Base-by-base conservation (phyloP, 2,329 filamentous ascomycete genomes). In the Colletotrichum sp. region DNA sequence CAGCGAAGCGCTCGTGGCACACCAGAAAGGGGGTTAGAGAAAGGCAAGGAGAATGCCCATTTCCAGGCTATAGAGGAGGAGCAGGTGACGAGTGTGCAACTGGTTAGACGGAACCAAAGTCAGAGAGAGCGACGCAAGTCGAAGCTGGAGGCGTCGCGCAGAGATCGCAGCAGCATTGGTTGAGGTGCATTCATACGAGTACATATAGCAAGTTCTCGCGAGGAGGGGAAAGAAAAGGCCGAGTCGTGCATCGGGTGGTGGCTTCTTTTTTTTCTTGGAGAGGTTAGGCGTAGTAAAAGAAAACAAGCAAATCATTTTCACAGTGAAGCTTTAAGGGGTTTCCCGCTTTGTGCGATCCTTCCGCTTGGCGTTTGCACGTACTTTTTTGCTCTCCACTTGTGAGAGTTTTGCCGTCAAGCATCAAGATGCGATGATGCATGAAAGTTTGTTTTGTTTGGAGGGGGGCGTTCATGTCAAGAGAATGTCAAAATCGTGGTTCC, bases 61-160 rank as follows among this genome's bases (percentile, higher is more conserved):
- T 38, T 5, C 5, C 32, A 43, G 34, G 34, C 43, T 62, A 21
- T 62, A 38, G n/a, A 32, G 18, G 26, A 36, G 18, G 71, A 36
- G 52, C 66, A 24, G n/a, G 67, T 76, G 60, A 78, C 77, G 16
- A 78, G 77, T 36, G 72, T 78, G 10, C 69, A 75, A 52, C 72
- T 78, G 65, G 75, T 78, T 18, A 71, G 67, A 48, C 72, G 72
- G 15, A 69, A 76, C 34, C 60, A 77, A 28, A 72, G 66, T 18
- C 72, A 77, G 56, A 75, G 75, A 28, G 77, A 77, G 60, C 61
- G 62, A 32, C 71, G 75, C 28, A 77, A 73, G 38, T 58, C 73
- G 34, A 73, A 30, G 71, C 60, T 73, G 16, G 10, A 58, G 48
- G 64, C 43, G n/a, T 73, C 64, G 5, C 67, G 60, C n/a, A 38